phyloP scores from a whole-genome alignment of 2,329 filamentous ascomycete species.

The Fusarium sp. region DNA sequence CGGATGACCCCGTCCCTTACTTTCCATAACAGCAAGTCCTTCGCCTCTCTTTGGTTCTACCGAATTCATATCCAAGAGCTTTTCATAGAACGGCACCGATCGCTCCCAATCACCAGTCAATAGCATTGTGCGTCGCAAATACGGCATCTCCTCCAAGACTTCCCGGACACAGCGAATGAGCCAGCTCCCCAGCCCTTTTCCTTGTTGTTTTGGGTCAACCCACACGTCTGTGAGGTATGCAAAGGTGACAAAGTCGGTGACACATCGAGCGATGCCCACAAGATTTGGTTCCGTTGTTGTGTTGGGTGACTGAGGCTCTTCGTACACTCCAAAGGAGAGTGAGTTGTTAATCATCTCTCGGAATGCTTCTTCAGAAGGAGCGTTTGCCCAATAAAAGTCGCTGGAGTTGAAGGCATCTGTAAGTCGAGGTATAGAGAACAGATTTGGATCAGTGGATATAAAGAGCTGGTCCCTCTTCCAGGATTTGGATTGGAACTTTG shows the following conservation, averaged over 20 bases:
- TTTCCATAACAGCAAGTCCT: slow-evolving; percentile 48
- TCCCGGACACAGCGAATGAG: slow-evolving; percentile 69
- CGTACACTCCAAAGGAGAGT: slow-evolving; percentile 68
- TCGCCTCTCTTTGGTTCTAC: slow-evolving; percentile 38
- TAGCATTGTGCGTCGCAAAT: slow-evolving; percentile 67
- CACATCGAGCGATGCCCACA: slow-evolving; percentile 58
- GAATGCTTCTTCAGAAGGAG: slow-evolving; percentile 58
- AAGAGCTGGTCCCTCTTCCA: slow-evolving; percentile 63
- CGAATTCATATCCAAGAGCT: slow-evolving; percentile 50
- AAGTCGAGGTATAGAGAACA: slow-evolving; percentile 63
- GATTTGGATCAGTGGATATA: slow-evolving; percentile 65
- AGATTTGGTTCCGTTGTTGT: slow-evolving; percentile 6
- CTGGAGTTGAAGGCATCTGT: slow-evolving; percentile 63
- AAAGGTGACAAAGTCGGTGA: slow-evolving; percentile 75
- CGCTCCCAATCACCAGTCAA: slow-evolving; percentile 55
- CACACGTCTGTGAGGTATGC: slow-evolving; percentile 74
- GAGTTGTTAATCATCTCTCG: slow-evolving; percentile 64
- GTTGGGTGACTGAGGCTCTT: neutral
- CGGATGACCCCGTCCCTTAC: slow-evolving; percentile 43
- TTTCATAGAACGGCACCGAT: slow-evolving; percentile 53
- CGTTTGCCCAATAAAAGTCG: slow-evolving; percentile 67
- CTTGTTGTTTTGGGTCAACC: slow-evolving; percentile 66
- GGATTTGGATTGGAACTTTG: slow-evolving; percentile 2
- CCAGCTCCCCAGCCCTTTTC: slow-evolving; percentile 71
- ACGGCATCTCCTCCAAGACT: slow-evolving; percentile 62